These are phyloP conservation scores for Leccinum fuscescens DNA, from an alignment of 1,284 basidiomycete genomes.

Conservation along the genomic window DNA sequence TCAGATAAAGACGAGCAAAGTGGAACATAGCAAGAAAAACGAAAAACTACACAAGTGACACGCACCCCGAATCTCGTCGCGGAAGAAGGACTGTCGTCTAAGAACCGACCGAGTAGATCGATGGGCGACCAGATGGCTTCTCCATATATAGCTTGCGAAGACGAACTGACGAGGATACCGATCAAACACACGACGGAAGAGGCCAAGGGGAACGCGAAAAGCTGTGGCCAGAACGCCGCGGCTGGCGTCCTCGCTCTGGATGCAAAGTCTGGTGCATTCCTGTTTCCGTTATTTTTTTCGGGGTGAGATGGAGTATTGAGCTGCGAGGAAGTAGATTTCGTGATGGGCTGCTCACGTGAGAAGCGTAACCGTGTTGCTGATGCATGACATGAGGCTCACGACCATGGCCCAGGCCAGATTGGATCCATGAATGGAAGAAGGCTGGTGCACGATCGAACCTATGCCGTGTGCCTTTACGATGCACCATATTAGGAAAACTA, in stretches of 20 bases:
- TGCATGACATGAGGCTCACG: constrained; percentile 72
- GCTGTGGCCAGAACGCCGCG: constrained; percentile 71
- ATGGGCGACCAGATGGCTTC: constrained; percentile 81
- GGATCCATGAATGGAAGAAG: constrained; percentile 64
- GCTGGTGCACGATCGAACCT: constrained; percentile 75
- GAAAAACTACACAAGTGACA: background rate
- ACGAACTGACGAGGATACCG: constrained; percentile 82
- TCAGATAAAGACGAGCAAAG: background rate
- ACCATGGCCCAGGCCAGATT: constrained; percentile 81
- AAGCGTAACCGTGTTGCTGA: constrained; percentile 78
- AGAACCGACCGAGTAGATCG: constrained; percentile 65
- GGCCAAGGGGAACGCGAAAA: constrained; percentile 70
- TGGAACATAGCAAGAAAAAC: background rate
- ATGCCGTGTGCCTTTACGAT: constrained; percentile 78
- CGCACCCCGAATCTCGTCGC: constrained; percentile 65
- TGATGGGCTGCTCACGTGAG: constrained; percentile 47
- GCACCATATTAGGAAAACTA: constrained; percentile 81
- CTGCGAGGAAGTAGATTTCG: constrained; percentile 7
- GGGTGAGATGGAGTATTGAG: constrained; percentile 15
- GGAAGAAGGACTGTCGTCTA: constrained; percentile 62
- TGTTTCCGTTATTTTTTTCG: constrained; percentile 22
- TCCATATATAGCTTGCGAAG: constrained; percentile 75
- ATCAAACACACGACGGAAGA: constrained; percentile 81
- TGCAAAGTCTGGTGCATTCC: constrained; percentile 79
- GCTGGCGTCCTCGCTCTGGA: constrained; percentile 67